Percentiles rank a stretch among this genome's conserved stretches.
These are phyloP conservation scores for Simplicillium aogashimaense DNA, from an alignment of 2,329 filamentous ascomycete species.

Conservation along the genomic window DNA sequence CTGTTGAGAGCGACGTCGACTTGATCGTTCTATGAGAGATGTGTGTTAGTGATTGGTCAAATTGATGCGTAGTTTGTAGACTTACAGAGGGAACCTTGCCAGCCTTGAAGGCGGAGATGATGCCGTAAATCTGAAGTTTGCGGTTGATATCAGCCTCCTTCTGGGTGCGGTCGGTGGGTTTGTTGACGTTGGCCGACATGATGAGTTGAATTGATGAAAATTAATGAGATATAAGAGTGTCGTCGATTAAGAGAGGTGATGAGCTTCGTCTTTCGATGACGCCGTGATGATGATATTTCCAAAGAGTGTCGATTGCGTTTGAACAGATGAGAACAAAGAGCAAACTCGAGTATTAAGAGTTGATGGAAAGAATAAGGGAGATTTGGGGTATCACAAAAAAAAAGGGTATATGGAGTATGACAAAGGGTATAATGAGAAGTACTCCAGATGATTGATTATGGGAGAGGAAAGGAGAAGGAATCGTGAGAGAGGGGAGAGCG, in stretches of 20 bases:
- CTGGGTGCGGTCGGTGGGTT: conserved; percentile 59
- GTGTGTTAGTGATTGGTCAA: conserved; percentile 6
- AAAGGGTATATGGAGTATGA: conserved; percentile 5
- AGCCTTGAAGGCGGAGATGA: conserved; percentile 71
- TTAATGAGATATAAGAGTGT: background rate
- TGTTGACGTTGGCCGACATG: conserved; percentile 51
- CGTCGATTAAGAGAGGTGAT: background rate
- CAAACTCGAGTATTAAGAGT: background rate
- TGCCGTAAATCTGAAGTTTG: conserved; percentile 93
- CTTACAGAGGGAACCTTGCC: conserved; percentile 86
- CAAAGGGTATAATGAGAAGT: background rate
- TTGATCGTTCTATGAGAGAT: conserved; percentile 64
- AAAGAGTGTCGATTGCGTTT: background rate
- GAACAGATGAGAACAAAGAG: background rate
- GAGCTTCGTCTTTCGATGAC: background rate
- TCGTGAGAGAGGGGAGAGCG: background rate
- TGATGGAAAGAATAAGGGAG: conserved; percentile 1
- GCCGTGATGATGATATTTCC: too few relatives aligned
- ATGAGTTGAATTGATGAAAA: conserved; percentile 5
- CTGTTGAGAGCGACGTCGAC: conserved; percentile 93
- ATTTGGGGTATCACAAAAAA: conserved; percentile 5
- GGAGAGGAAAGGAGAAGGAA: background rate
- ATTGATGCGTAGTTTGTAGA: conserved; percentile 7
- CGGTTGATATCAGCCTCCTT: conserved; percentile 84
- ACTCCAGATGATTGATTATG: background rate